Evolutionary conservation across 2,329 filamentous ascomycete species (phyloP).

Genomic region (Sarocladium brachiariae): DNA sequence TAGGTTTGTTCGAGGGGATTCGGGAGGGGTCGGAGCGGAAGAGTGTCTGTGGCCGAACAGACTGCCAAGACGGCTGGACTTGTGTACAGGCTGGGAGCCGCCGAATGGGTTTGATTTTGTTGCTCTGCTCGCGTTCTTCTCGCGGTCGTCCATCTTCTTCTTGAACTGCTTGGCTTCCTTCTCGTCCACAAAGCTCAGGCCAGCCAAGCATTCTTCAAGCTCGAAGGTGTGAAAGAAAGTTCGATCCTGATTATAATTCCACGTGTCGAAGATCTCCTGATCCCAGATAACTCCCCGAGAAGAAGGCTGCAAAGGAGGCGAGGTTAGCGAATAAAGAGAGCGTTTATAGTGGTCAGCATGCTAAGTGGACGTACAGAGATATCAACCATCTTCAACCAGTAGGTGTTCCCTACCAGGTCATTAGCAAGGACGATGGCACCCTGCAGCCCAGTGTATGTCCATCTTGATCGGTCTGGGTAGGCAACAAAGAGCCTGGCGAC

Average conservation of each 20-base stretch:
- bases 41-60: constrained; percentile 54
- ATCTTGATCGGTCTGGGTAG: constrained; percentile 77
- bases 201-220: constrained; percentile 84
- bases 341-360: not conserved
- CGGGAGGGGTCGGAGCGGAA: constrained; percentile 50
- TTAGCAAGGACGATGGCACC: constrained; percentile 88
- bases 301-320: constrained; percentile 46
- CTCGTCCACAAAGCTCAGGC: constrained; percentile 88
- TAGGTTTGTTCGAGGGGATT: constrained; percentile 42
- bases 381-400: constrained; percentile 96
- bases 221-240: constrained; percentile 98
- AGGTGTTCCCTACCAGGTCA: constrained; percentile 89
- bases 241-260: constrained; percentile 92
- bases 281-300: constrained; percentile 89
- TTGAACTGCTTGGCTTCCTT: constrained; percentile 96
- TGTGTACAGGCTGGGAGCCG: constrained; percentile 30
- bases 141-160: constrained; percentile 93
- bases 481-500: constrained; percentile 92
- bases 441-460: constrained; percentile 91
- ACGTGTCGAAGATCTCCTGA: constrained; percentile 94
- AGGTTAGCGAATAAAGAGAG: constrained; percentile 4
- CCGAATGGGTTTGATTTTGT: constrained; percentile 74
- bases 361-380: constrained; percentile 59
- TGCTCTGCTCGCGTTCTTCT: constrained; percentile 90
- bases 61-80: constrained; percentile 46